These are phyloP conservation scores for Phycomyces blakesleeanus DNA, from an alignment of 192 early-diverging fungal genomes.

Conservation along the genomic window DNA sequence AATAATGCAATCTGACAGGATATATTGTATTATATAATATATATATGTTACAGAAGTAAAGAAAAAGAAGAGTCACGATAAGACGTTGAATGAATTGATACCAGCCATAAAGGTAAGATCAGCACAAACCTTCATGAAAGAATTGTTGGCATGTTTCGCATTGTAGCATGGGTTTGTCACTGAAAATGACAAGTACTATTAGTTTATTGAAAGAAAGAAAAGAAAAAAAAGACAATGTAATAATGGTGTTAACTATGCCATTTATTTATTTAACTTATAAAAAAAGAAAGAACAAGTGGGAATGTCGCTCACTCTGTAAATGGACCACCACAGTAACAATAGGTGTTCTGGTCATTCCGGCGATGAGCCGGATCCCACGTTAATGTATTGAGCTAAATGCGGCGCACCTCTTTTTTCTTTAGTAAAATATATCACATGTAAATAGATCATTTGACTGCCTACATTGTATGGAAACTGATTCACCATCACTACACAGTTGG, in stretches of 20 bases:
- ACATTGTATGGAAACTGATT: constrained; percentile 16
- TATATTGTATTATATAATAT: not conserved
- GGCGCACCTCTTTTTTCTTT: too few relatives aligned
- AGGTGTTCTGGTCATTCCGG: constrained; percentile 61
- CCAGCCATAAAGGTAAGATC: constrained; percentile 20
- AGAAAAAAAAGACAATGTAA: not conserved
- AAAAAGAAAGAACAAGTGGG: not conserved
- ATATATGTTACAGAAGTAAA: too few relatives aligned
- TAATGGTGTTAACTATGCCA: not conserved
- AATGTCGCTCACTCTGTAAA: constrained; percentile 44
- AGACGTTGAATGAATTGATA: not conserved
- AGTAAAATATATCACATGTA: not conserved
- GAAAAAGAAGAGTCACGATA: not conserved
- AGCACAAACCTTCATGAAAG: constrained; percentile 63
- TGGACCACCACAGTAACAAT: constrained; percentile 80
- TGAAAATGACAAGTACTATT: constrained; percentile 11
- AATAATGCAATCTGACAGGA: constrained; percentile 55
- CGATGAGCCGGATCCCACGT: constrained; percentile 49
- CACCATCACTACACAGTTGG: not conserved
- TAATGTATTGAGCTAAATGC: constrained; percentile 15
- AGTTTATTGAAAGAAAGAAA: not conserved
- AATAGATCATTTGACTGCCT: not conserved
- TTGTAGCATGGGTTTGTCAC: constrained; percentile 63
- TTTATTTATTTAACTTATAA: not conserved
- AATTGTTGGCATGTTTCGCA: constrained; percentile 65